phyloP scores from a whole-genome alignment of 164 flowering plant genomes.

The Cinnamomum chago region DNA sequence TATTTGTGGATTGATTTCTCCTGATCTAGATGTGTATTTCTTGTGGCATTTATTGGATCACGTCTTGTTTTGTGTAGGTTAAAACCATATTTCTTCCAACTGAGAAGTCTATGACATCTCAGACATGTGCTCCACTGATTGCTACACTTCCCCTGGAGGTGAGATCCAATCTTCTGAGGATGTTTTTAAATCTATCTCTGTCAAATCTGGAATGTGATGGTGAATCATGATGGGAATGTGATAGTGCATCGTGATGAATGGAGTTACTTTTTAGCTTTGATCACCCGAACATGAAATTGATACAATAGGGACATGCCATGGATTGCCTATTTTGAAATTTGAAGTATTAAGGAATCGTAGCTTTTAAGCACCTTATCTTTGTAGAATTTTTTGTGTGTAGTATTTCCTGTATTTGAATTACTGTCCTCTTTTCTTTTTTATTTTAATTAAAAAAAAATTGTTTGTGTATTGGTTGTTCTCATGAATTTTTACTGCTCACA shows the following conservation, averaged over 20 bases:
- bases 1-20: neutral
- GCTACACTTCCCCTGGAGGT: slow-evolving; percentile 93
- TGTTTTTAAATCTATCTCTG: neutral
- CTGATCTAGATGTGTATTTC: neutral
- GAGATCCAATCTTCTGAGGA: neutral
- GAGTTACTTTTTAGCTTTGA: neutral
- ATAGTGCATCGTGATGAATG: neutral
- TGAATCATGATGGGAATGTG: neutral
- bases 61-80: slow-evolving; percentile 40
- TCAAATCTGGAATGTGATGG: neutral
- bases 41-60: neutral
- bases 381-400: too few relatives aligned
- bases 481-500: too few relatives aligned
- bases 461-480: neutral
- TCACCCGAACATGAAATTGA: too few relatives aligned
- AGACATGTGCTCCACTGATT: slow-evolving; percentile 75
- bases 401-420: neutral
- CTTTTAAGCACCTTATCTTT: too few relatives aligned
- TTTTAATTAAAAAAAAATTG: too few relatives aligned
- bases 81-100: slow-evolving; percentile 71
- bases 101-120: slow-evolving; percentile 51
- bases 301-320: too few relatives aligned
- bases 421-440: neutral
- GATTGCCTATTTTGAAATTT: too few relatives aligned
- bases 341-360: too few relatives aligned